Conservation (phyloP, 192 early-diverging fungal species). For the Podila clonocystis region DNA sequence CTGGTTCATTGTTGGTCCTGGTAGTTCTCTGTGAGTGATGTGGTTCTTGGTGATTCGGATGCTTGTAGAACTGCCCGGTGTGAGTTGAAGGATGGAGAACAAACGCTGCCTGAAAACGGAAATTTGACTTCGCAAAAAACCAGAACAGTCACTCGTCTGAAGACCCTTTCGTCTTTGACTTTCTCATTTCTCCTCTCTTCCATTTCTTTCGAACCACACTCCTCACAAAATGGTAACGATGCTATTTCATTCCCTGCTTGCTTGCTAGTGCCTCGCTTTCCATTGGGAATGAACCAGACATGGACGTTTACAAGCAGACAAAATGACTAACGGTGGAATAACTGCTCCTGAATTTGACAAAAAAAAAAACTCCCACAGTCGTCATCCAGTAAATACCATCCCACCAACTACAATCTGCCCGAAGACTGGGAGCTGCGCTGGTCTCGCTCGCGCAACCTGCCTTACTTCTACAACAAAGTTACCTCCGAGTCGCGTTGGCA, state of each 20-base stretch:
- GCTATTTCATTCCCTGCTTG: too few relatives aligned
- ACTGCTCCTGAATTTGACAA: too few relatives aligned
- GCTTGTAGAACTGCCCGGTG: too few relatives aligned
- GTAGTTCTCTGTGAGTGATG: not conserved
- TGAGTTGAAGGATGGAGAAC: too few relatives aligned
- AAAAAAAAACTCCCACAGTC: not conserved
- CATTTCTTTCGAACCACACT: not conserved
- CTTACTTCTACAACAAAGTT: constrained; percentile 83
- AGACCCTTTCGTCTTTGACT: not conserved
- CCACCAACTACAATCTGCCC: constrained; percentile 58
- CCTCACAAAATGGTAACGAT: too few relatives aligned
- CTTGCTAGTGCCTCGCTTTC: too few relatives aligned
- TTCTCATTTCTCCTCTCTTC: not conserved
- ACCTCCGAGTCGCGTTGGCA: constrained; percentile 84
- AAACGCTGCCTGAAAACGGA: too few relatives aligned
- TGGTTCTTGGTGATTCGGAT: not conserved
- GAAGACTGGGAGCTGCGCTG: constrained; percentile 76
- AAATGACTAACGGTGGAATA: too few relatives aligned
- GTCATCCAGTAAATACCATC: not conserved
- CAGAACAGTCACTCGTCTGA: too few relatives aligned
- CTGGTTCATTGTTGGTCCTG: constrained; percentile 5
- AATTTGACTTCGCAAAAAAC: too few relatives aligned
- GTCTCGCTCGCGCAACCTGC: constrained; percentile 70
- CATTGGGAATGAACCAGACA: too few relatives aligned
- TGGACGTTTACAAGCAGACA: too few relatives aligned